Conservation (phyloP, 768 basidiomycete genomes). For the Mycena rosella region DNA sequence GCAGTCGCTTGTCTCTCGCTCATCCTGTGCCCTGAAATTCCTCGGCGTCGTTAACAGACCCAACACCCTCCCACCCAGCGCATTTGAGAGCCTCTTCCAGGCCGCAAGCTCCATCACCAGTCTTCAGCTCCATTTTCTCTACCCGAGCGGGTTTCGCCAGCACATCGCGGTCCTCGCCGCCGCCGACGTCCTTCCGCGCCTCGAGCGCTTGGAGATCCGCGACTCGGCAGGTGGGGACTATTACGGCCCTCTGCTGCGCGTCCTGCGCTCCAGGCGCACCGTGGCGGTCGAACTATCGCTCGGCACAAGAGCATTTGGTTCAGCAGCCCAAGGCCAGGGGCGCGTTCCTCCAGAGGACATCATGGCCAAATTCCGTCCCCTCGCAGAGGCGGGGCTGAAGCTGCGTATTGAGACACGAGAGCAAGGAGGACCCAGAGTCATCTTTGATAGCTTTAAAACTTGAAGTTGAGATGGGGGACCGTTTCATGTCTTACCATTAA, state of each 20-base stretch:
- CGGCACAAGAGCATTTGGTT: not conserved
- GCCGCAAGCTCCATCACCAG: not conserved
- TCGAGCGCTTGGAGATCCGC: conserved; percentile 3
- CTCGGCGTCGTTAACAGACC: not conserved
- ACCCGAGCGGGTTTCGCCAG: not conserved
- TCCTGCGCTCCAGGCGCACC: not conserved
- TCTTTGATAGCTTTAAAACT: no score
- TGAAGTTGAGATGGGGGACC: no score
- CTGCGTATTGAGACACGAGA: not conserved
- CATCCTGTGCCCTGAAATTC: not conserved
- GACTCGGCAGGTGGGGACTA: not conserved
- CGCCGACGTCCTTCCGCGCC: conserved; percentile 1
- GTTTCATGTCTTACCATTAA: no score
- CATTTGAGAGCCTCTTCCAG: not conserved
- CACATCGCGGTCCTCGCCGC: not conserved
- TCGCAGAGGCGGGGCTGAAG: conserved; percentile 4
- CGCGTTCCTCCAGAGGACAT: not conserved
- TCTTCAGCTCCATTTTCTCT: not conserved
- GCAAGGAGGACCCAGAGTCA: not conserved
- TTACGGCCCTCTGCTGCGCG: not conserved
- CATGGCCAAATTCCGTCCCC: conserved; percentile 5
- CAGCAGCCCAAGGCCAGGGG: no score
- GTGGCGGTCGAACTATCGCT: not conserved
- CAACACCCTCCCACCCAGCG: not conserved
- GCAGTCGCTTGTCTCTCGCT: not conserved